Evolutionary conservation across 331 rosid genomes (phyloP).

Genomic region (Acacia pycnantha): DNA sequence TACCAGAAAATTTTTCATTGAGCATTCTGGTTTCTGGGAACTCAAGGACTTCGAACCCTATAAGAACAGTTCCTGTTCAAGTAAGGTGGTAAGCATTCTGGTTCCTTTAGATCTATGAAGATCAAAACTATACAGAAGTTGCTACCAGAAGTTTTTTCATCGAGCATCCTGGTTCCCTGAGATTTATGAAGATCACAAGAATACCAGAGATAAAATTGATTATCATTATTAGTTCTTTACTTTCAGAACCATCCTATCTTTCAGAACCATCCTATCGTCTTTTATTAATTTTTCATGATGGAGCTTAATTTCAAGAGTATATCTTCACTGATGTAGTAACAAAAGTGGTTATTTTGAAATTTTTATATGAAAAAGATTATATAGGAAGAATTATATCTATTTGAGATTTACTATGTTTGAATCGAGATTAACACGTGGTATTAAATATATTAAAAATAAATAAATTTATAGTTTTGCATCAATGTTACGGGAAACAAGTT

Average conservation of each 20-base stretch:
- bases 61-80: background rate
- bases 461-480: too few species aligned
- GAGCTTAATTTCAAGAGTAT: background rate
- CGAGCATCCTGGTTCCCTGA: conserved; percentile 15
- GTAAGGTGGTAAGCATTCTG: background rate
- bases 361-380: background rate
- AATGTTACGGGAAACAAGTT: too few species aligned
- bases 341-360: background rate
- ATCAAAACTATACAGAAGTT: background rate
- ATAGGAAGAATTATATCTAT: background rate
- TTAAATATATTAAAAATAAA: too few species aligned
- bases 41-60: background rate
- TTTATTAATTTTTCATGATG: background rate
- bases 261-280: background rate
- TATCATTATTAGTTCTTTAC: background rate
- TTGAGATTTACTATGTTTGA: background rate
- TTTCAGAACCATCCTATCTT: background rate
- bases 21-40: conserved; percentile 14
- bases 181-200: background rate
- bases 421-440: background rate
- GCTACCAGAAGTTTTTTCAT: conserved; percentile 30
- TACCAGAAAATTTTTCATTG: conserved; percentile 20
- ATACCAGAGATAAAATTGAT: background rate
- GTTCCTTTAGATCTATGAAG: background rate
- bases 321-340: background rate